Evolutionary conservation across 139 green algal species (phyloP).

Genomic region (Picocystis salinarum): DNA sequence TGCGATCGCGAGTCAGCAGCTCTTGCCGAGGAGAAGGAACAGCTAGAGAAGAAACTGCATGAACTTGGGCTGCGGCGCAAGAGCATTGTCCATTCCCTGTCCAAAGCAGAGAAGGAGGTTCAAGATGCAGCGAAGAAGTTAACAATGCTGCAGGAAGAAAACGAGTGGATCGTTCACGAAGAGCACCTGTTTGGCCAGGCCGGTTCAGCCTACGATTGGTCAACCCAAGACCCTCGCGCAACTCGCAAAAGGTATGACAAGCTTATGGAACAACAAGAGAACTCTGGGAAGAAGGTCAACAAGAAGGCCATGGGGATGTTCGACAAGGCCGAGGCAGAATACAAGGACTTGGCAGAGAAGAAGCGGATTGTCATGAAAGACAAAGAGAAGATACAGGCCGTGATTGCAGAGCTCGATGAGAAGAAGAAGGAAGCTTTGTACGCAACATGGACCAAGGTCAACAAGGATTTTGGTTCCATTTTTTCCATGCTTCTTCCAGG

Average conservation of each 20-base stretch:
- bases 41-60: constrained; percentile 7
- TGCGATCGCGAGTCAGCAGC: constrained; percentile 59
- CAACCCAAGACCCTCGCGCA: constrained; percentile 16
- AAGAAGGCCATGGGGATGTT: constrained; percentile 62
- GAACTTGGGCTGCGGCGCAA: constrained; percentile 14
- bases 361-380: constrained; percentile 52
- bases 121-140: constrained; percentile 7
- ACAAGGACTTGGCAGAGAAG: constrained; percentile 53
- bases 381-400: constrained; percentile 56
- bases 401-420: constrained; percentile 83
- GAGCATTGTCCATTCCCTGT: not conserved
- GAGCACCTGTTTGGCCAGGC: constrained; percentile 38
- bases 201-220: constrained; percentile 65
- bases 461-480: constrained; percentile 82
- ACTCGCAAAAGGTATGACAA: constrained; percentile 2
- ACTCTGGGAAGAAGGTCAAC: constrained; percentile 5
- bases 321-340: constrained; percentile 75
- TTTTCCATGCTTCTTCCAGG: constrained; percentile 93
- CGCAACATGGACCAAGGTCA: constrained; percentile 77
- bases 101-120: constrained; percentile 4
- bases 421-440: constrained; percentile 78
- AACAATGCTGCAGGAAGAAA: constrained; percentile 30
- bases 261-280: constrained; percentile 12
- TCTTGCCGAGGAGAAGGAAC: constrained; percentile 19
- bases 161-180: constrained; percentile 58